These are phyloP conservation scores for Mytilinidion resinicola DNA, from an alignment of 495 filamentous ascomycete species.

Conservation along the genomic window DNA sequence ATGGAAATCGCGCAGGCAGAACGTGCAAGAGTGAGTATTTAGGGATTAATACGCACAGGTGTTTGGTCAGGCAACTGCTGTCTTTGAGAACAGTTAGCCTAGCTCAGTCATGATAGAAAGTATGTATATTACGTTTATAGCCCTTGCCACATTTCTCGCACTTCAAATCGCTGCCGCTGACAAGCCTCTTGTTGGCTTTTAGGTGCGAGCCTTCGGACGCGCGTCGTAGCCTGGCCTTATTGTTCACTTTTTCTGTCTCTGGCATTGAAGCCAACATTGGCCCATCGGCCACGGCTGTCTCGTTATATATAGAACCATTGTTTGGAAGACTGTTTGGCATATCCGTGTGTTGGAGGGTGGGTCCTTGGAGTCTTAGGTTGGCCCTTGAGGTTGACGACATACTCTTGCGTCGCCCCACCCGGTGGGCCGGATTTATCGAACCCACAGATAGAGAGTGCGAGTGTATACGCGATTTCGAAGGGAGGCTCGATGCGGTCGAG, in stretches of 20 bases:
- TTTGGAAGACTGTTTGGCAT: constrained; percentile 37
- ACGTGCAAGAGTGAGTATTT: constrained; percentile 24
- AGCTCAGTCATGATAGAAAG: no score
- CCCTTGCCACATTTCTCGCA: constrained; percentile 99
- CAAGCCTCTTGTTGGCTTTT: constrained; percentile 67
- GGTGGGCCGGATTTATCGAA: constrained; percentile 71
- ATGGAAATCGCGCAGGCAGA: constrained; percentile 14
- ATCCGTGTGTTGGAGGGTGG: constrained; percentile 24
- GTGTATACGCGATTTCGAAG: constrained; percentile 60
- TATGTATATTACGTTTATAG: constrained; percentile 64
- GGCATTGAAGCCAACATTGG: constrained; percentile 34
- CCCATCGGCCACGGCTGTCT: constrained; percentile 46
- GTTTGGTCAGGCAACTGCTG: constrained; percentile 99
- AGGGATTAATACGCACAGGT: constrained; percentile 83
- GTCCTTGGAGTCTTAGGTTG: constrained; percentile 25
- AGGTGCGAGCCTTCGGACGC: constrained; percentile 82
- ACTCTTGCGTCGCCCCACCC: constrained; percentile 90
- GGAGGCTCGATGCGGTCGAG: constrained; percentile 32
- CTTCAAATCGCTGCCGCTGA: constrained; percentile 73
- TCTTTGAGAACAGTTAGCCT: constrained; percentile 31
- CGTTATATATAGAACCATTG: constrained; percentile 24
- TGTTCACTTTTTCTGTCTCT: constrained; percentile 32
- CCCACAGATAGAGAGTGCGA: constrained; percentile 76
- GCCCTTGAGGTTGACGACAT: constrained; percentile 58
- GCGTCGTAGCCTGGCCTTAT: constrained; percentile 67